Percentiles rank a stretch among this genome's conserved stretches.
These are phyloP conservation scores for Inosperma sp. DNA, from an alignment of 768 basidiomycete species.

Conservation along the genomic window DNA sequence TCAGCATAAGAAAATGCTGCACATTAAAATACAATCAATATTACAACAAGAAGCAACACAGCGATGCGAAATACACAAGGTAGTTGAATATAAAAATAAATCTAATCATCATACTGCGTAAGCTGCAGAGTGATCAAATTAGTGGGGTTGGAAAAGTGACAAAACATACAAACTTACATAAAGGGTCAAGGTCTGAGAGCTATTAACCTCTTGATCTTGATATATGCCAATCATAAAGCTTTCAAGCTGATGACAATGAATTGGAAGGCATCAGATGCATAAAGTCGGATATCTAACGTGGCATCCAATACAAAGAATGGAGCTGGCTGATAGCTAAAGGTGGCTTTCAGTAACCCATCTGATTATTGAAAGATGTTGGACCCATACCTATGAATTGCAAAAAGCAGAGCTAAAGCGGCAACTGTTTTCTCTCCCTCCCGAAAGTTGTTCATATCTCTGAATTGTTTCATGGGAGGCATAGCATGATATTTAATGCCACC, in stretches of 20 bases:
- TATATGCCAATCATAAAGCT: constrained; percentile 90
- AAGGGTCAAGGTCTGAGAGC: constrained; percentile 85
- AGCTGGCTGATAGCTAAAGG: constrained; percentile 81
- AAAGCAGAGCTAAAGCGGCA: constrained; percentile 91
- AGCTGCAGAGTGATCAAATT: constrained; percentile 33
- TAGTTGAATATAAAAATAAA: too few species aligned
- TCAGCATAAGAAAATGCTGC: too few species aligned
- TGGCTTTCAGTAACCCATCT: background rate
- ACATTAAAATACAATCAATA: too few species aligned
- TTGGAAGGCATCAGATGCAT: constrained; percentile 83
- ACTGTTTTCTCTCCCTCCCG: constrained; percentile 99
- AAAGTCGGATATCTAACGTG: constrained; percentile 84
- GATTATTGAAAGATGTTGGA: background rate
- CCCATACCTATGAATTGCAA: constrained; percentile 88
- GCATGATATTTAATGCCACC: constrained; percentile 94
- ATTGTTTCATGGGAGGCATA: constrained; percentile 99
- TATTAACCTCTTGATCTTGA: constrained; percentile 90
- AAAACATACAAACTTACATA: too few species aligned
- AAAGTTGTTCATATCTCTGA: constrained; percentile 98
- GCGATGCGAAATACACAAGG: too few species aligned
- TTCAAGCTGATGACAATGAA: constrained; percentile 98
- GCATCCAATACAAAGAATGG: constrained; percentile 98
- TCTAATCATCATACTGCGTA: constrained; percentile 57
- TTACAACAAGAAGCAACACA: too few species aligned
- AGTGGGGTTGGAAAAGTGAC: constrained; percentile 9